phyloP scores from a whole-genome alignment of 1,284 basidiomycete species.

The Tilletia indica region DNA sequence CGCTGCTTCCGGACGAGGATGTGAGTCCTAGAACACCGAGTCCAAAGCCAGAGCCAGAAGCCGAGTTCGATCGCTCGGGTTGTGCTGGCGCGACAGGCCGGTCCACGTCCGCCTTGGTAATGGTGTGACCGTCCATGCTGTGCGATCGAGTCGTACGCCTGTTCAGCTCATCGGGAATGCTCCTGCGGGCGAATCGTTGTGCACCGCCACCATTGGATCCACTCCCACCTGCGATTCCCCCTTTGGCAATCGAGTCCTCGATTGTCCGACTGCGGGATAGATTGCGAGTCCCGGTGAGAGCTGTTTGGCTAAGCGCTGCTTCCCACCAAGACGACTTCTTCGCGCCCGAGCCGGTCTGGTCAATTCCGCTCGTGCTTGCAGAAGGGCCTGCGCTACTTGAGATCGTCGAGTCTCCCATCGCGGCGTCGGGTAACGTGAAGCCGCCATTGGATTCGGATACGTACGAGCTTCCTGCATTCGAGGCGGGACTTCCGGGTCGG shows the following conservation, averaged over 20 bases:
- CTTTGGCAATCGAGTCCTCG: background rate
- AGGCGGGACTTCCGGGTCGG: background rate
- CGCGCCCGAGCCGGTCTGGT: background rate
- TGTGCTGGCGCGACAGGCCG: background rate
- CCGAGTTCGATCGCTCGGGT: background rate
- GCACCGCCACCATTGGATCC: background rate
- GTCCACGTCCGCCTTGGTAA: no score
- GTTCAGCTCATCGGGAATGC: constrained; percentile 11
- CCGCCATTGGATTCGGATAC: constrained; percentile 3
- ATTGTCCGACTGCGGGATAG: constrained; percentile 14
- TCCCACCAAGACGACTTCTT: constrained; percentile 1
- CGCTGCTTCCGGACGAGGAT: background rate
- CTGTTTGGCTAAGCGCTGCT: constrained; percentile 4
- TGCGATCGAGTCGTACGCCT: background rate
- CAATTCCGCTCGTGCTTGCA: no score
- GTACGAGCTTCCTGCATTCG: constrained; percentile 11
- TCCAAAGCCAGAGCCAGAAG: no score
- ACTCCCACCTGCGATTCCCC: background rate
- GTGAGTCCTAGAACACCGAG: background rate
- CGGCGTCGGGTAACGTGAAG: background rate
- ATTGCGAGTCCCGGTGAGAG: background rate
- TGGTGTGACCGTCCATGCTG: background rate
- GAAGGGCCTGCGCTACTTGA: background rate
- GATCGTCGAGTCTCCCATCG: background rate
- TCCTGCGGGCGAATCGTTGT: background rate